A percentile compares a stretch with the other conserved stretches of the same genome.
phyloP scores from a whole-genome alignment of 305 asterid genomes.

The Fraxinus angustifolia region DNA sequence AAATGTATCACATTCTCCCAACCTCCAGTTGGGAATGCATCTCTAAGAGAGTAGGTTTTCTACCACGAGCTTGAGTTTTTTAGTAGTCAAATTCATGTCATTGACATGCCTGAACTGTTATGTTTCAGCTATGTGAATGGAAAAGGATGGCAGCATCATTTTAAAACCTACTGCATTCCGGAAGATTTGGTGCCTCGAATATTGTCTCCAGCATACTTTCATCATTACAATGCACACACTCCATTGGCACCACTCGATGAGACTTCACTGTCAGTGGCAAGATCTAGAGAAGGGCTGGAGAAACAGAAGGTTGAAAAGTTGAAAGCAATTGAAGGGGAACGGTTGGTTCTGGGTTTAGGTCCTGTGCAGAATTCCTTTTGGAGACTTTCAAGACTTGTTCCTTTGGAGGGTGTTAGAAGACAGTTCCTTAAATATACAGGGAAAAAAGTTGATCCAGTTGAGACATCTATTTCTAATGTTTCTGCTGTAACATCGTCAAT shows the following conservation, averaged over 20 bases:
- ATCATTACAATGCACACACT: constrained; percentile 72
- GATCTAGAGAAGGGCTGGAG: constrained; percentile 41
- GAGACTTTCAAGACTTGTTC: constrained; percentile 97
- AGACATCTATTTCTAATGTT: constrained; percentile 42
- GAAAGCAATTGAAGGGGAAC: constrained; percentile 76
- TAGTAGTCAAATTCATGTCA: constrained; percentile 11
- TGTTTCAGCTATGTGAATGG: constrained; percentile 78
- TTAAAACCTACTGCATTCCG: constrained; percentile 95
- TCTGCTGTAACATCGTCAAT: constrained; percentile 57
- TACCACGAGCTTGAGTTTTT: constrained; percentile 16
- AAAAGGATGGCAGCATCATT: constrained; percentile 87
- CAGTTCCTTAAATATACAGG: constrained; percentile 56
- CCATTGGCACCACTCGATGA: constrained; percentile 39
- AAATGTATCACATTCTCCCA: constrained; percentile 97
- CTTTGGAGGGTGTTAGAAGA: constrained; percentile 77
- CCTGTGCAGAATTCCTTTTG: constrained; percentile 94
- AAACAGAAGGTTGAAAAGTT: constrained; percentile 52
- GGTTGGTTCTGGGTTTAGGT: constrained; percentile 93
- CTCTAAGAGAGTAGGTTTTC: constrained; percentile 78
- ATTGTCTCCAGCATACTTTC: constrained; percentile 97
- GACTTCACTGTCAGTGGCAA: constrained; percentile 44
- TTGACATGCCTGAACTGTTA: constrained; percentile 25
- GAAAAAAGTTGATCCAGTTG: constrained; percentile 46
- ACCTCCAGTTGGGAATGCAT: constrained; percentile 99
- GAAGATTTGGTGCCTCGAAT: constrained; percentile 98